Percentiles rank a stretch among this genome's conserved stretches.
Conservation (phyloP, 257 asterid species). For the Scutellaria minor region DNA sequence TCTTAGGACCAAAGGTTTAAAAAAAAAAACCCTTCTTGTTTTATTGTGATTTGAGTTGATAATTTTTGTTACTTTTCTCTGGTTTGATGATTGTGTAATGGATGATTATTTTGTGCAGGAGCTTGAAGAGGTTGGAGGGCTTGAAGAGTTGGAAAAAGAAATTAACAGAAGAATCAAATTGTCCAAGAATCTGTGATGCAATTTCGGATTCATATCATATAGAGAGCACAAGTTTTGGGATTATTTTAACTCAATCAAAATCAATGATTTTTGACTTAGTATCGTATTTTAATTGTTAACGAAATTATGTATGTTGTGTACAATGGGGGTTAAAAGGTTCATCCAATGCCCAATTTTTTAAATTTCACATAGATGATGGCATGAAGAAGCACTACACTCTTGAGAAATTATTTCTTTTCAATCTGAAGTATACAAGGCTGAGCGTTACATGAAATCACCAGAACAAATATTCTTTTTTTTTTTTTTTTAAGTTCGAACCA, state of each 20-base stretch:
- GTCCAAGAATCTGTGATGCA: slow-evolving; percentile 50
- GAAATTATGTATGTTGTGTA: too few relatives aligned
- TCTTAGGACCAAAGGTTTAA: slow-evolving; percentile 83
- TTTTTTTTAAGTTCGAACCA: too few relatives aligned
- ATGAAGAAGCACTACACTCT: too few relatives aligned
- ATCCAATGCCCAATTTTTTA: too few relatives aligned
- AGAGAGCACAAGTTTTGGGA: not conserved
- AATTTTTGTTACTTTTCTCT: not conserved
- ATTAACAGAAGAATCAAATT: slow-evolving; percentile 58
- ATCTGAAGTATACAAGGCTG: too few relatives aligned
- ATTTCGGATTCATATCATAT: not conserved
- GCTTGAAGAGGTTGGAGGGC: slow-evolving; percentile 85
- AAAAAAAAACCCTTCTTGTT: not conserved
- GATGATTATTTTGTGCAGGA: slow-evolving; percentile 51
- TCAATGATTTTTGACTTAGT: slow-evolving; percentile 29
- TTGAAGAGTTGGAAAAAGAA: slow-evolving; percentile 76
- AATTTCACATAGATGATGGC: too few relatives aligned
- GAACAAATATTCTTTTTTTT: too few relatives aligned
- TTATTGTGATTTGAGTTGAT: not conserved
- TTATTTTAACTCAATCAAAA: not conserved
- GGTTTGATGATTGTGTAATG: not conserved
- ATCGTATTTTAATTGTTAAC: not conserved
- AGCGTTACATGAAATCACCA: too few relatives aligned
- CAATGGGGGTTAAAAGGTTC: too few relatives aligned
- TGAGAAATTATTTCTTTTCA: too few relatives aligned